Percentiles rank a stretch among this genome's conserved stretches.
Evolutionary conservation across 495 filamentous ascomycete species (phyloP).

Genomic region (Aspergillus affinis): DNA sequence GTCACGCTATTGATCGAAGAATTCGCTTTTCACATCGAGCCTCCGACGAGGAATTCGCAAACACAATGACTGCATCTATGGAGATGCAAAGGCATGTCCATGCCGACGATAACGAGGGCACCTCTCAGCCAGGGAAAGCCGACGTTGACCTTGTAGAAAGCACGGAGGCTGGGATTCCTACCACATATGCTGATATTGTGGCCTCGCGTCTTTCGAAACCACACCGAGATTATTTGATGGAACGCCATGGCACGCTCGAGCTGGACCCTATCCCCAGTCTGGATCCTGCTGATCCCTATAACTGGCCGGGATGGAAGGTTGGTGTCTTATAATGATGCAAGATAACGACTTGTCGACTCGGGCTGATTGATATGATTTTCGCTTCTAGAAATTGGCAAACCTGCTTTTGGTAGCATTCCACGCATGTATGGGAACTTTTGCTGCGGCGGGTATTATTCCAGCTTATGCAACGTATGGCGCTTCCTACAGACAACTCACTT

Average conservation of each 20-base stretch:
- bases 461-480: slow-evolving; percentile 33
- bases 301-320: slow-evolving; percentile 59
- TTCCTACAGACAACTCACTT: background rate
- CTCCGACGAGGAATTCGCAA: background rate
- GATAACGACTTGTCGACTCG: background rate
- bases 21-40: background rate
- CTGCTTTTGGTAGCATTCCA: slow-evolving; percentile 55
- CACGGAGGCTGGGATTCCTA: slow-evolving; percentile 26
- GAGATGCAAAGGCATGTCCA: slow-evolving; percentile 22
- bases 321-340: slow-evolving; percentile 15
- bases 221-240: slow-evolving; percentile 52
- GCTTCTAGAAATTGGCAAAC: slow-evolving; percentile 51
- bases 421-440: slow-evolving; percentile 57
- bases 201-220: slow-evolving; percentile 32
- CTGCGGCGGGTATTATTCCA: slow-evolving; percentile 52
- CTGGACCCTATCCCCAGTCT: slow-evolving; percentile 53
- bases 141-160: slow-evolving; percentile 37
- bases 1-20: background rate
- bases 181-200: slow-evolving; percentile 32
- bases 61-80: slow-evolving; percentile 26
- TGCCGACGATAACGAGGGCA: slow-evolving; percentile 15
- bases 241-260: slow-evolving; percentile 54
- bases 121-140: slow-evolving; percentile 21
- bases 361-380: background rate
- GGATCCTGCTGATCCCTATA: slow-evolving; percentile 53